Evolutionary conservation across 2,329 filamentous ascomycete species (phyloP).

Genomic region (Aspergillus flavus): DNA sequence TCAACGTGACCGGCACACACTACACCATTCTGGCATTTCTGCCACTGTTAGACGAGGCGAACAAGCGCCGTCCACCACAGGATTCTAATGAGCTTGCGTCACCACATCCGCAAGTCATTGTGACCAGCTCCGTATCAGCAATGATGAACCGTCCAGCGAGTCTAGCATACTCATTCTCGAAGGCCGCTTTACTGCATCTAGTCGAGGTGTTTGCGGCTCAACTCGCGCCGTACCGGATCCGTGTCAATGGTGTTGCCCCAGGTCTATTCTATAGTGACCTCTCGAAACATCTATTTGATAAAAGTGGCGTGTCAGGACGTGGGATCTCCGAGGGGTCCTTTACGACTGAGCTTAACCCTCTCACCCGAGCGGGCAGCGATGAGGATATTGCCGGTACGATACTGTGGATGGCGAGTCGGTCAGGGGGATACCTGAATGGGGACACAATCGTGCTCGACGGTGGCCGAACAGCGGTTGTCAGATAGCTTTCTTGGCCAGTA

Average conservation of each 20-base stretch:
- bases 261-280: conserved; percentile 4
- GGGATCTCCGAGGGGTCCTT: conserved; percentile 5
- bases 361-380: conserved; percentile 2
- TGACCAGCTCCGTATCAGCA: neutral
- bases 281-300: neutral
- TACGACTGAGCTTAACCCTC: neutral
- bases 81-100: neutral
- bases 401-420: conserved; percentile 3
- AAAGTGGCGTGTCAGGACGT: neutral
- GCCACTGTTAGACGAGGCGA: conserved; percentile 36
- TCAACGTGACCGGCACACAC: conserved; percentile 41
- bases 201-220: neutral
- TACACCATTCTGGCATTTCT: conserved; percentile 44
- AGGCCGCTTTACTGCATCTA: neutral
- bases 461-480: neutral
- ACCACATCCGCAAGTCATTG: neutral
- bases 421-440: neutral
- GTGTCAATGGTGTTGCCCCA: neutral
- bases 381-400: conserved; percentile 3
- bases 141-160: neutral
- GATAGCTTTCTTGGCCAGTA: neutral
- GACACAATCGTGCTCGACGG: neutral
- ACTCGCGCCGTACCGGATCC: neutral
- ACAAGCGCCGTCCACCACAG: neutral
- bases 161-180: neutral